A percentile compares a stretch with the other conserved stretches of the same genome.
Conservation (phyloP, 2,329 filamentous ascomycete genomes). For the Nectriaceae sp. region DNA sequence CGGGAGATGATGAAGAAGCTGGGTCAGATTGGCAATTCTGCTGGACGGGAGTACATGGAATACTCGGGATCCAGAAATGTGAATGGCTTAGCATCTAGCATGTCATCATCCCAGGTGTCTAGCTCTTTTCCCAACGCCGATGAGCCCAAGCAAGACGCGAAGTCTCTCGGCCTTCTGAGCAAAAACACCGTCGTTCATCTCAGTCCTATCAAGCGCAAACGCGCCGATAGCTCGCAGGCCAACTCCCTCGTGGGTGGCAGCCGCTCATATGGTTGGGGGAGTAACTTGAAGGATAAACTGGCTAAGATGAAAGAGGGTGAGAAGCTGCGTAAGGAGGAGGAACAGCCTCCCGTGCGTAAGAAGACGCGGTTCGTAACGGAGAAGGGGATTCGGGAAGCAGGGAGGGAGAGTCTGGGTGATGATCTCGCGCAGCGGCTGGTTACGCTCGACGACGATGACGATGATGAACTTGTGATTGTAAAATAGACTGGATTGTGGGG, state of each 20-base stretch:
- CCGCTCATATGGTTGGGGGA: slow-evolving; percentile 57
- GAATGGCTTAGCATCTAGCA: slow-evolving; percentile 9
- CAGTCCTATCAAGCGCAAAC: slow-evolving; percentile 63
- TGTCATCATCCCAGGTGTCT: slow-evolving; percentile 18
- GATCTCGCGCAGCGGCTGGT: slow-evolving; percentile 42
- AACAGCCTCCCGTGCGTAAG: slow-evolving; percentile 56
- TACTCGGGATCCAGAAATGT: slow-evolving; percentile 25
- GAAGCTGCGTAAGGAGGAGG: slow-evolving; percentile 41
- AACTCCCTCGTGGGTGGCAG: slow-evolving; percentile 29
- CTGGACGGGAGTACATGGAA: slow-evolving; percentile 72
- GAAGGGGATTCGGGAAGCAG: slow-evolving; percentile 76
- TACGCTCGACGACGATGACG: slow-evolving; percentile 47
- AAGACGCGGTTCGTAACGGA: slow-evolving; percentile 81
- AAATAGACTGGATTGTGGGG: slow-evolving; percentile 21
- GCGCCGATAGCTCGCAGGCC: slow-evolving; percentile 49
- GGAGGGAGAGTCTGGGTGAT: slow-evolving; percentile 70
- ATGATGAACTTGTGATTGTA: slow-evolving; percentile 55
- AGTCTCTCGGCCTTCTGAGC: slow-evolving; percentile 34
- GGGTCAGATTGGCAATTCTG: slow-evolving; percentile 62
- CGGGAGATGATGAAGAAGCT: slow-evolving; percentile 71
- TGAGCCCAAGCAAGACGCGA: slow-evolving; percentile 43
- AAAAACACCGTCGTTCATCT: slow-evolving; percentile 52
- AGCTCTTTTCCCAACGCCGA: slow-evolving; percentile 23
- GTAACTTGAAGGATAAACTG: slow-evolving; percentile 55
- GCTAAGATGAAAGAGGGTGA: slow-evolving; percentile 64